These are phyloP conservation scores for Diaporthe citriasiana DNA, from an alignment of 2,329 filamentous ascomycete genomes.

Conservation along the genomic window DNA sequence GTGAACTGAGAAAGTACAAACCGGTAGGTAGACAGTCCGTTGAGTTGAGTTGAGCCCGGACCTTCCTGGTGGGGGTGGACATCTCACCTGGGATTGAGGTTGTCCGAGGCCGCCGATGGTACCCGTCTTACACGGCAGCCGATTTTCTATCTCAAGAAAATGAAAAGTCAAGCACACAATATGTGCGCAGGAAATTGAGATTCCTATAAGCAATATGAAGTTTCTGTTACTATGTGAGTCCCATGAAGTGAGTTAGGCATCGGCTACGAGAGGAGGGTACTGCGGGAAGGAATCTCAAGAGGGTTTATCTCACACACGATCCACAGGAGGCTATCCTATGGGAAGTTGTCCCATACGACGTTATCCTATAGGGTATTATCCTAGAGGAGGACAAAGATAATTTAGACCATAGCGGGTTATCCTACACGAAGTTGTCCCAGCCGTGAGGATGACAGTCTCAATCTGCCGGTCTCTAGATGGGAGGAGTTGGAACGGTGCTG, in stretches of 20 bases:
- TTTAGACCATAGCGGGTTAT: no score
- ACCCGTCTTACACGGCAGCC: slow-evolving; percentile 11
- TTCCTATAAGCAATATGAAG: background rate
- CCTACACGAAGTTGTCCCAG: background rate
- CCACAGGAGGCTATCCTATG: no score
- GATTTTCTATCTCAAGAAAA: background rate
- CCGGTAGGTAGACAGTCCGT: slow-evolving; percentile 10
- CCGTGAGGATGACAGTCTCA: background rate
- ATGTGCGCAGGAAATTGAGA: background rate
- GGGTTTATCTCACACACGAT: background rate
- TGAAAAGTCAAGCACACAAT: background rate
- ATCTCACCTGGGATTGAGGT: slow-evolving; percentile 8
- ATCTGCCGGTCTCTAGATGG: background rate
- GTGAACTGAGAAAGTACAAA: background rate
- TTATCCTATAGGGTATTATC: background rate
- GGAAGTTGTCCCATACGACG: background rate
- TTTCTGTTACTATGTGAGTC: background rate
- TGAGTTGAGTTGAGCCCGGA: slow-evolving; percentile 23
- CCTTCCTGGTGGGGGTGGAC: slow-evolving; percentile 28
- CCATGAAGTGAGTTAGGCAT: background rate
- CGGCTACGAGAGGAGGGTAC: background rate
- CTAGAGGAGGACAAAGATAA: background rate
- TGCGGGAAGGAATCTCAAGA: background rate
- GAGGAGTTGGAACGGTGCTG: background rate
- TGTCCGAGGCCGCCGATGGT: slow-evolving; percentile 28